These are phyloP conservation scores for Psilocybe mexicana DNA, from an alignment of 1,284 basidiomycete species.

Conservation along the genomic window DNA sequence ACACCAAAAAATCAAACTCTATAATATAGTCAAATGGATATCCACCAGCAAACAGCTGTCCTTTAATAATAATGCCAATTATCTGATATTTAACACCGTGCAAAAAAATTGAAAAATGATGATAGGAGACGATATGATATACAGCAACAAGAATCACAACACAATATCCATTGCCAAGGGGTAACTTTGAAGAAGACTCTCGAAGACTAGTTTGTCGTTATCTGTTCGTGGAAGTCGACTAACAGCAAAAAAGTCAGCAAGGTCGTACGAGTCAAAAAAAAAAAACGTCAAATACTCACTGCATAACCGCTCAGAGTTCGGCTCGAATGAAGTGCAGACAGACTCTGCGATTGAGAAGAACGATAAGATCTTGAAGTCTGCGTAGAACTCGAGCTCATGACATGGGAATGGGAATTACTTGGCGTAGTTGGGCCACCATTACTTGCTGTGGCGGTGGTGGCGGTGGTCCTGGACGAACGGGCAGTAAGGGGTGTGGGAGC, in stretches of 20 bases:
- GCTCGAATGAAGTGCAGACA: constrained; percentile 55
- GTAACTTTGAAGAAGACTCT: constrained; percentile 7
- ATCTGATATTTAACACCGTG: constrained; percentile 44
- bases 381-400: constrained; percentile 38
- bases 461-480: constrained; percentile 59
- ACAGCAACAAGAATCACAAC: constrained; percentile 42
- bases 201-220: constrained; percentile 27
- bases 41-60: constrained; percentile 5
- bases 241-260: constrained; percentile 9
- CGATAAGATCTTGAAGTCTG: constrained; percentile 53
- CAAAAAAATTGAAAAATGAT: constrained; percentile 31
- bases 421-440: constrained; percentile 63
- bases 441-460: constrained; percentile 40
- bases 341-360: constrained; percentile 50
- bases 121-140: constrained; percentile 35
- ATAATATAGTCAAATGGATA: constrained; percentile 12
- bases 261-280: not conserved
- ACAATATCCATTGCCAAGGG: constrained; percentile 30
- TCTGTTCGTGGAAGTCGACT: constrained; percentile 48
- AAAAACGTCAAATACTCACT: constrained; percentile 32
- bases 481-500: constrained; percentile 82
- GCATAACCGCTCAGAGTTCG: constrained; percentile 55
- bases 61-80: constrained; percentile 25
- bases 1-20: not conserved
- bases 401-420: constrained; percentile 47